Percentiles rank a stretch among this genome's conserved stretches.
phyloP scores from a whole-genome alignment of 2,329 filamentous ascomycete species.

The Metarhizium anisopliae region DNA sequence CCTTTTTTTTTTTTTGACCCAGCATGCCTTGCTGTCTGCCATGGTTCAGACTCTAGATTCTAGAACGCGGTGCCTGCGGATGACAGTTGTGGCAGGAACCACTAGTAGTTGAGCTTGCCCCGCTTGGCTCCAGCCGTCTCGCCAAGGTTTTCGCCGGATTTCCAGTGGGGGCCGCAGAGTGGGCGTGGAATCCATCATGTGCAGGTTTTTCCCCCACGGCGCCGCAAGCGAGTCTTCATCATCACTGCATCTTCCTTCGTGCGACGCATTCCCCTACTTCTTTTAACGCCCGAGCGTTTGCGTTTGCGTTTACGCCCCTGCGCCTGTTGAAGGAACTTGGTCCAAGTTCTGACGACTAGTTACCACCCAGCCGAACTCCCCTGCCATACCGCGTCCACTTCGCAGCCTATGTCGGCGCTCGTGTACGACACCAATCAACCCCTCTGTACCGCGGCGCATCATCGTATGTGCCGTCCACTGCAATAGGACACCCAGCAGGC shows the following conservation, averaged over 20 bases:
- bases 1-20: too few relatives aligned
- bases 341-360: not conserved
- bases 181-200: not conserved
- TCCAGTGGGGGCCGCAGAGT: not conserved
- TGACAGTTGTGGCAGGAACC: not conserved
- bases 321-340: not conserved
- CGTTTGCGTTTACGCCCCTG: not conserved
- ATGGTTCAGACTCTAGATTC: too few relatives aligned
- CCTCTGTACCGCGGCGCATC: constrained; percentile 4
- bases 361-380: not conserved
- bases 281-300: not conserved
- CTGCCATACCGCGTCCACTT: not conserved
- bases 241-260: not conserved
- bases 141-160: not conserved
- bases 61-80: too few relatives aligned
- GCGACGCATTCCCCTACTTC: not conserved
- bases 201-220: not conserved
- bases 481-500: constrained; percentile 41
- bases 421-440: not conserved
- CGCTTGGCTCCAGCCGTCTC: not conserved
- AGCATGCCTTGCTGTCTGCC: too few relatives aligned
- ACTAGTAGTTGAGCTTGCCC: not conserved
- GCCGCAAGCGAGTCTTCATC: not conserved
- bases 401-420: not conserved
- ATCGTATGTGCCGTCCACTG: constrained; percentile 32